phyloP scores from a whole-genome alignment of 441 rosid genomes.

The Flueggea neowawraea region DNA sequence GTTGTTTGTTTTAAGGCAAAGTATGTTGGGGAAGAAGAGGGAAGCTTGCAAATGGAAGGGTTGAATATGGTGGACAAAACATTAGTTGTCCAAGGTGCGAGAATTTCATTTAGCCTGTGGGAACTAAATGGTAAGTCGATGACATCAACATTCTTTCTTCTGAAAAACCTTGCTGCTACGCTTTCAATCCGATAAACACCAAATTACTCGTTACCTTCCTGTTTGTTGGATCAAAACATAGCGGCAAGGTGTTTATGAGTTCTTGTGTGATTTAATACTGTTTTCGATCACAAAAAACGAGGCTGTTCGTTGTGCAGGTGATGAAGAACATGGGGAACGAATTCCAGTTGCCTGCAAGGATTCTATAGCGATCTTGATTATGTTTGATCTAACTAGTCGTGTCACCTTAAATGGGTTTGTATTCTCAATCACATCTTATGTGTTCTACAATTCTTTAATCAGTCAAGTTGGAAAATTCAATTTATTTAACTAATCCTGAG shows the following conservation, averaged over 20 bases:
- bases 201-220: too few relatives aligned
- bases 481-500: too few relatives aligned
- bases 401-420: conserved; percentile 57
- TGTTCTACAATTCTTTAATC: too few relatives aligned
- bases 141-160: background rate
- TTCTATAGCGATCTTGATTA: conserved; percentile 75
- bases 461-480: background rate
- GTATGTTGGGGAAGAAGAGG: conserved; percentile 59
- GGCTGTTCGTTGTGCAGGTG: conserved; percentile 33
- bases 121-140: conserved; percentile 57
- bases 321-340: conserved; percentile 36
- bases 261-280: background rate
- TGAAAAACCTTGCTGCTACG: too few relatives aligned
- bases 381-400: conserved; percentile 83
- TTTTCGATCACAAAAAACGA: background rate
- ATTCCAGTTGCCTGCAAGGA: conserved; percentile 69
- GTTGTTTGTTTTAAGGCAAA: conserved; percentile 40
- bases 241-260: background rate
- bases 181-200: too few relatives aligned
- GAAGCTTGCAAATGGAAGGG: conserved; percentile 37
- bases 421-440: background rate
- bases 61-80: conserved; percentile 66
- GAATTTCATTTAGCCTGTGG: conserved; percentile 79
- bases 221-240: too few relatives aligned
- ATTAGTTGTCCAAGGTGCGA: conserved; percentile 58